Base-by-base conservation (phyloP, 805 yeast genomes). In the Starmerella vaccinii region DNA sequence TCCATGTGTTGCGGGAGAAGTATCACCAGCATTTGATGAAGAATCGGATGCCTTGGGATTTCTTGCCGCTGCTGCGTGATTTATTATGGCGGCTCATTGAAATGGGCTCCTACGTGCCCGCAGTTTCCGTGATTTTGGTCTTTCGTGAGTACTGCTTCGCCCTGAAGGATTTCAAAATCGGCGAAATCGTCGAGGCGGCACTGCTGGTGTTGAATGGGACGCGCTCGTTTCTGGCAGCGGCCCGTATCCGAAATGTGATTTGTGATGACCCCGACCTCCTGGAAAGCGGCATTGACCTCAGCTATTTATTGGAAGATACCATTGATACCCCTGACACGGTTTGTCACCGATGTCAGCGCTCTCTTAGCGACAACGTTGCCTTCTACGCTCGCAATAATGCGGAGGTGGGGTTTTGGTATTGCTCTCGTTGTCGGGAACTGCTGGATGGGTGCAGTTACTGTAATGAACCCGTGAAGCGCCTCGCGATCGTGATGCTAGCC, bases 361-460 rank as follows among this genome's bases (percentile, higher is more conserved):
- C 71, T 5, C 54, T 67, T 32, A 64, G 65, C 33, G 63, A 67
- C 10, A 63, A 64, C 27, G 59, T 58, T 19, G 59, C 64, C 2
- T 52, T 57, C 16, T 51, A 57, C 37, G 53, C 55, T 13, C 46
- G 61, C 0, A 66, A 68, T 18, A 65, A 69, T 35, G 50, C 59
- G 4, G 65, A 63, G 32, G 76, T 78, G 59, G 95, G 94, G 1
- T 80, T 74, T 58, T 88, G 95, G 95, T 84, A 81, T 64, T 89
- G 97, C 67, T 86, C 80, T 48, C 72, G 71, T 21, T 89, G 97
- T 64, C 67, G 72, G 10, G 69, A 67, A 46, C 69, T 70, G 15
- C 80, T 78, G 53, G 81, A 78, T 52, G 74, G 79, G n/a, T 89
- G 97, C 65, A 73, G 81, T 24, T 76, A 81, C 54, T 89, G 97